These are phyloP conservation scores for Dictyostelium discoideum DNA, from an alignment of 78 protist genomes.

Conservation along the genomic window dicty_2.7 NC_007091.3:2733001-2733500, in stretches of 20 bases:
- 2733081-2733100: not conserved
- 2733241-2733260: not conserved
- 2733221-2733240: not conserved
- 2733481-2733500: not conserved
- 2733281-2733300: not conserved
- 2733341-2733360: not conserved
- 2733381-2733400: not conserved
- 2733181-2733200: not conserved
- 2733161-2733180: not conserved
- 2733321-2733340: not conserved
- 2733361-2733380: not conserved
- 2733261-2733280: not conserved
- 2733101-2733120: not conserved
- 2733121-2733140: not conserved
- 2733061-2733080: not conserved
- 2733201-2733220: not conserved
- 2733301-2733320: not conserved
- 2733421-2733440: not conserved
- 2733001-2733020: not conserved
- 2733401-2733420: not conserved
- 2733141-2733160: not conserved
- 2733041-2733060: not conserved
- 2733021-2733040: not conserved
- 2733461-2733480: not conserved
- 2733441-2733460: no score